phyloP scores from a whole-genome alignment of 2,329 filamentous ascomycete genomes.

The Epichloe uncinata region DNA sequence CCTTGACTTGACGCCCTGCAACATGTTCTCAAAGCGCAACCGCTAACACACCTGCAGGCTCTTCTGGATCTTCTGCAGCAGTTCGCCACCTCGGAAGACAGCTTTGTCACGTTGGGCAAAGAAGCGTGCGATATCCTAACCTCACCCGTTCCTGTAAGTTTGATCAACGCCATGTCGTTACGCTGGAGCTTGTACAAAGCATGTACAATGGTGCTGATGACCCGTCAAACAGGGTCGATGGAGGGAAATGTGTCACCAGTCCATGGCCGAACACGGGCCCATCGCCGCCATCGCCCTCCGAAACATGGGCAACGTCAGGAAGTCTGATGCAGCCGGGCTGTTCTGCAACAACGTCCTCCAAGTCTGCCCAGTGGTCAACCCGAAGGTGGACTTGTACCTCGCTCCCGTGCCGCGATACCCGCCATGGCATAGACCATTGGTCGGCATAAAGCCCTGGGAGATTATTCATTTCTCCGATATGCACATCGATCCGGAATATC shows the following conservation, averaged over 20 bases:
- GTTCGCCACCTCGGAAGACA: too few relatives aligned
- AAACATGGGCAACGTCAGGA: neutral
- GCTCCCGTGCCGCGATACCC: too few relatives aligned
- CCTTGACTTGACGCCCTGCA: neutral
- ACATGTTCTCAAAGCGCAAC: too few relatives aligned
- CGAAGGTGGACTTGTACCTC: neutral
- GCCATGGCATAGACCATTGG: too few relatives aligned
- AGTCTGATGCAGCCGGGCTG: neutral
- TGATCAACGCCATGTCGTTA: too few relatives aligned
- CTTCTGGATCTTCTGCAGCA: neutral
- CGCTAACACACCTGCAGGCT: neutral
- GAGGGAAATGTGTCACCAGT: neutral
- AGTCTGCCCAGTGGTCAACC: neutral
- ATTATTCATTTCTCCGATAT: slow-evolving; percentile 1
- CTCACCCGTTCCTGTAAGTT: too few relatives aligned
- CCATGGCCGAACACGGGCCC: neutral
- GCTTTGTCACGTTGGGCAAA: too few relatives aligned
- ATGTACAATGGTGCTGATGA: too few relatives aligned
- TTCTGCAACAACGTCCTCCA: neutral
- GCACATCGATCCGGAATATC: neutral
- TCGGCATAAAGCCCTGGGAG: neutral
- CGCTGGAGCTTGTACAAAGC: too few relatives aligned
- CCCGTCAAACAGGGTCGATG: neutral
- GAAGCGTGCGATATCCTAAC: too few relatives aligned
- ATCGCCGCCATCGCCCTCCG: neutral